A percentile compares a stretch with the other conserved stretches of the same genome.
Conservation (phyloP, 768 basidiomycete species). For the Pulveroboletus sp. region DNA sequence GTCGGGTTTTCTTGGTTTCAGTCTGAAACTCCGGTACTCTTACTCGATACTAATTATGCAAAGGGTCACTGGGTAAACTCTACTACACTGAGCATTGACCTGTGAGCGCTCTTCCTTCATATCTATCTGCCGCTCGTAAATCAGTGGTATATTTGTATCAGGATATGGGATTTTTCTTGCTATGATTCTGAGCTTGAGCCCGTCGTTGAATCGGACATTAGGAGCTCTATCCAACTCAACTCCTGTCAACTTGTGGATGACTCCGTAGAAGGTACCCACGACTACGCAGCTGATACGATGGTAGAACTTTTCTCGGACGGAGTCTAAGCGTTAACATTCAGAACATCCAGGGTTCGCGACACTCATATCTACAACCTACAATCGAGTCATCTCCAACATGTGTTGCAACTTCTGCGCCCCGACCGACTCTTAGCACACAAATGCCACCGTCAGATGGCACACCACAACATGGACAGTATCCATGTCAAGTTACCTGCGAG, state of each 20-base stretch:
- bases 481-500: neutral
- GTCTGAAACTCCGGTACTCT: constrained; percentile 24
- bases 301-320: constrained; percentile 7
- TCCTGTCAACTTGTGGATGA: neutral
- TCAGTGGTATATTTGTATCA: neutral
- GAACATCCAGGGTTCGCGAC: constrained; percentile 4
- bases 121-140: neutral
- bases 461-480: neutral
- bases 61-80: constrained; percentile 16
- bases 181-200: constrained; percentile 17
- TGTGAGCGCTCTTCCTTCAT: constrained; percentile 14
- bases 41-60: constrained; percentile 12
- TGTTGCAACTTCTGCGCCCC: neutral
- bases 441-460: neutral
- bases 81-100: constrained; percentile 16
- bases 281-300: constrained; percentile 4
- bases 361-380: neutral
- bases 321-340: constrained; percentile 5
- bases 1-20: constrained; percentile 24
- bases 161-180: constrained; percentile 25
- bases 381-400: neutral
- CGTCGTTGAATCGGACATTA: neutral
- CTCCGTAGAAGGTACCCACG: neutral
- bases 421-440: neutral
- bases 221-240: neutral